Evolutionary conservation across 176 grass and related monocot species (phyloP), one percentile per base, ranked within the genome.

Genomic region (Hsuehochloa calcarea): DNA sequence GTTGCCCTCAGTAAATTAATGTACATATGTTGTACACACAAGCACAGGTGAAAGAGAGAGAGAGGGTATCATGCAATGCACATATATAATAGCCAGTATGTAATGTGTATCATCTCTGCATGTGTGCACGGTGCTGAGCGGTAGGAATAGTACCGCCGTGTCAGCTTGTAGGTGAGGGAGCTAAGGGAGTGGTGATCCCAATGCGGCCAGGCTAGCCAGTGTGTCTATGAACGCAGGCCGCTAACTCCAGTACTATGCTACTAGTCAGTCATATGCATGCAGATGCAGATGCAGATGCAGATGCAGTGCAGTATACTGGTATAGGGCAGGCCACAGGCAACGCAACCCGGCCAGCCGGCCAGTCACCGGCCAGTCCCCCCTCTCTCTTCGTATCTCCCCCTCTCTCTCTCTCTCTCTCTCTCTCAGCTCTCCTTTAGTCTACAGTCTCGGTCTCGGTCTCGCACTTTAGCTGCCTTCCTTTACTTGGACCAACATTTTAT

Each of bases 401-500:
- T 8, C 6, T 41, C 1, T 43, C 8, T 11, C 8, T 3, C 5
- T 8, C 1, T 14, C 22, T 9, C 22, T 6, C 8, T 6, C 22
- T 43, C 14, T 7, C 14, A 70, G 39, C 34, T 11, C 34, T 11
- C 50, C 76, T 81, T 85, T 70, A 52, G 26, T 63, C 14, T 59
- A 86, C 88, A 90, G 84, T 90, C n/a, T 15, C 65, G 43, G 35
- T 7, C 77, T 56, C 78, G 29, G 77, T 40, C 72, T 62, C 89
- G 52, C 84, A 50, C 89, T 90, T 90, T 75, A 75, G 80, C 75
- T 90, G 89, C 89, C 89, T 84, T 74, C 23, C 89, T 90, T 90
- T 90, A 90, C 87, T 90, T 87, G 89, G 85, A 90, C 85, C 84
- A 68, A 90, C 89, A 90, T 90, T 90, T 80, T 22, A 90, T 80